Evolutionary conservation across 352 stramenopile species (phyloP), one percentile per base, ranked within the genome.

Genomic region (Globisporangium megalacanthum): DNA sequence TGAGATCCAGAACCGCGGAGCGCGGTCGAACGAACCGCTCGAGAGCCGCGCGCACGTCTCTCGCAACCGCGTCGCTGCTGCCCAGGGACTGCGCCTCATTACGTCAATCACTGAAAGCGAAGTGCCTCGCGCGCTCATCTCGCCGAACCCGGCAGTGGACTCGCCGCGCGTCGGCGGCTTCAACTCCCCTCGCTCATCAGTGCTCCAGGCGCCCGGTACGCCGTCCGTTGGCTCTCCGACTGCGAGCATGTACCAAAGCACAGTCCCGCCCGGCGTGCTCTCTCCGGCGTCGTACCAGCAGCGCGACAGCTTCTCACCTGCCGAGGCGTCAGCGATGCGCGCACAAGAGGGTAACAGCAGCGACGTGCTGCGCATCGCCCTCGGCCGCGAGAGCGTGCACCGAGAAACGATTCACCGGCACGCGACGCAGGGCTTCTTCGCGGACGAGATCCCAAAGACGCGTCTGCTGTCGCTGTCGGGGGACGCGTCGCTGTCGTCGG

Each of bases 281-380:
- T 95, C 86, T 14, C 86, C 86, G 19, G 86, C 86, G 7, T 94
- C 83, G 1, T 90, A 88, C 33, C 86, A 95, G 44, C 86, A 95
- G 59, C 72, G 81, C 22, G 79, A 92, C 47, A 94, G 77, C 52
- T 77, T 79, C 39, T 60, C 66, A 49, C 50, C 61, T 47, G 47
- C 50, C 14, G 74, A 82, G 19, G 20, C 50, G 15, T 49, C 44
- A 15, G 58, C 58, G 11, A 14, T 68, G 15, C 52, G 72, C 22
- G 19, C 54, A 1, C 77, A 76, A 22, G 80, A 92, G 61, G 60
- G 64, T 1, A 61, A 67, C 0, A 61, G 74, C n/a, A 73, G 67
- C 8, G 84, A 88, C 20, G 80, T 75, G 49, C 61, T 95, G 54
- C 73, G 86, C 19, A 92, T 95, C 39, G 80, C 76, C 6, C 69